These are phyloP conservation scores for Holtermannia corniformis DNA, from an alignment of 768 basidiomycete genomes.

Conservation along the genomic window DNA sequence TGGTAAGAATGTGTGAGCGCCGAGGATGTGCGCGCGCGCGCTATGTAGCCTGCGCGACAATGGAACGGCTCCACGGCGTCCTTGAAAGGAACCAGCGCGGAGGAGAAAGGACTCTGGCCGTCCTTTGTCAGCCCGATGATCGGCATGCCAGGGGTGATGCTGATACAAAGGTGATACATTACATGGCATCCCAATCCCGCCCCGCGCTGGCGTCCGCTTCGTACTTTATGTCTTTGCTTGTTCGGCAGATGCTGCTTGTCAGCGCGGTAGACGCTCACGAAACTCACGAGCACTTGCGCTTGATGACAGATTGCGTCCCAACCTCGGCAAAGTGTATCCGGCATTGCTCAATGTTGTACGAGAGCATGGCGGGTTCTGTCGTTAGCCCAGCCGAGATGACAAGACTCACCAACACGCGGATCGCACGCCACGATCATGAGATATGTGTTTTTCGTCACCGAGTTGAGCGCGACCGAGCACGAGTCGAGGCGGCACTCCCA, in stretches of 20 bases:
- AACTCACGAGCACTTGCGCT: conserved; percentile 36
- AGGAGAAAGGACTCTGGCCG: too few species aligned
- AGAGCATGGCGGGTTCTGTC: conserved; percentile 76
- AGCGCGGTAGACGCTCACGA: neutral
- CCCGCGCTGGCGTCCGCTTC: conserved; percentile 6
- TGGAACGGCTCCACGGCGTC: too few species aligned
- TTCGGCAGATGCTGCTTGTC: conserved; percentile 18
- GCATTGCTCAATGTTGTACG: conserved; percentile 77
- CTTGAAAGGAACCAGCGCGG: too few species aligned
- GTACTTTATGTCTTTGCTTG: conserved; percentile 25
- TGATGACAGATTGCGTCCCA: conserved; percentile 13
- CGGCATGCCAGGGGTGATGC: neutral
- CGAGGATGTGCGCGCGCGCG: too few species aligned
- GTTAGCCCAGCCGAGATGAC: neutral
- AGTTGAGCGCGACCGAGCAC: conserved; percentile 52
- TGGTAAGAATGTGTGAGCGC: too few species aligned
- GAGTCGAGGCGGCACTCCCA: conserved; percentile 37
- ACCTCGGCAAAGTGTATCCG: conserved; percentile 82
- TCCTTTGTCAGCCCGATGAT: too few species aligned
- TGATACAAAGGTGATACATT: neutral
- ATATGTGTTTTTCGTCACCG: conserved; percentile 87
- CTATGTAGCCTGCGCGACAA: too few species aligned
- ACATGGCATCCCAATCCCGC: neutral
- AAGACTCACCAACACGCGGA: conserved; percentile 64
- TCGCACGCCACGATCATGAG: conserved; percentile 82